Percentiles rank a stretch among this genome's conserved stretches.
phyloP scores from a whole-genome alignment of 139 green algal species.

The Volvox africanus region DNA sequence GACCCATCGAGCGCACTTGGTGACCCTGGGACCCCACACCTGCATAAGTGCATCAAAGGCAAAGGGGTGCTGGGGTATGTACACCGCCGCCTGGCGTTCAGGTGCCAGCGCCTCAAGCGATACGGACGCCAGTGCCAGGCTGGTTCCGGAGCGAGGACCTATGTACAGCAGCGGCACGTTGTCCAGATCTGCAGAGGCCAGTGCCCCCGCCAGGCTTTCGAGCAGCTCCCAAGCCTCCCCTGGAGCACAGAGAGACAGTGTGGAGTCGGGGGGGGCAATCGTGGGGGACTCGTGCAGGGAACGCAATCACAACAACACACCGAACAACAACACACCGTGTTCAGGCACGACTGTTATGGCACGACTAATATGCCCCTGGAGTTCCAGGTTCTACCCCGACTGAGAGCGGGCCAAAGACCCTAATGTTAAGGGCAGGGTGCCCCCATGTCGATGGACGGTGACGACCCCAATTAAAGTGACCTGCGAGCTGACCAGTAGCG shows the following conservation, averaged over 20 bases:
- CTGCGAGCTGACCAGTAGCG: too few relatives aligned
- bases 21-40: background rate
- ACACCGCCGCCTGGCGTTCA: slow-evolving; percentile 29
- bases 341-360: too few relatives aligned
- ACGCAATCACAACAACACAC: too few relatives aligned
- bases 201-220: background rate
- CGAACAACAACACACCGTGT: too few relatives aligned
- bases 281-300: too few relatives aligned
- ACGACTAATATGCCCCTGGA: too few relatives aligned
- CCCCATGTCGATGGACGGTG: too few relatives aligned
- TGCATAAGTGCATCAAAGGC: slow-evolving; percentile 32
- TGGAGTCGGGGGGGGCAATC: background rate
- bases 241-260: background rate
- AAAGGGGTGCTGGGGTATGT: slow-evolving; percentile 41
- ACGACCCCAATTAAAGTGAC: too few relatives aligned
- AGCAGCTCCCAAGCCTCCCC: slow-evolving; percentile 48
- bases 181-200: slow-evolving; percentile 23
- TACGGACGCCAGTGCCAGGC: slow-evolving; percentile 32
- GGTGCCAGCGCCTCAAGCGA: slow-evolving; percentile 21
- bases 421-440: too few relatives aligned
- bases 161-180: background rate
- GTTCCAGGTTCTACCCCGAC: too few relatives aligned
- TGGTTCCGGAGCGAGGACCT: background rate
- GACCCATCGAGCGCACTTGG: background rate
- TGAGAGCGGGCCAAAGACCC: too few relatives aligned